Conservation (phyloP, 495 filamentous ascomycete species). For the Lentithecium fluviatile region DNA sequence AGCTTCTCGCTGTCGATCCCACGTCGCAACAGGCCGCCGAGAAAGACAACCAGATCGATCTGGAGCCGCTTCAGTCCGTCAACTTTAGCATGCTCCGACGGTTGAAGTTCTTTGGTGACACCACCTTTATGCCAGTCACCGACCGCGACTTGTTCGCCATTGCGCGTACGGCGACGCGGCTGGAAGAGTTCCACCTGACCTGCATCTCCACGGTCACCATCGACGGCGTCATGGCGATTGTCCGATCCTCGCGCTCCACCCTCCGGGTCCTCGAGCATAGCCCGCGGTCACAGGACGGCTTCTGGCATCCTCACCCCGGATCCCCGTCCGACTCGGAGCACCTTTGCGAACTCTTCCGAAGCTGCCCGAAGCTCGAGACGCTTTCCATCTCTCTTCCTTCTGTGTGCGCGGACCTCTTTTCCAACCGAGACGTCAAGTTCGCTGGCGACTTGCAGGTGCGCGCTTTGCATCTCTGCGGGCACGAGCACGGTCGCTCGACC, state of each 20-base stretch:
- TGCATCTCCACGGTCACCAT: constrained; percentile 52
- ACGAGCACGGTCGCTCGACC: constrained; percentile 36
- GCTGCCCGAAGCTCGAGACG: constrained; percentile 49
- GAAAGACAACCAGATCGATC: constrained; percentile 35
- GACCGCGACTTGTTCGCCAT: constrained; percentile 52
- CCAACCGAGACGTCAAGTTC: constrained; percentile 47
- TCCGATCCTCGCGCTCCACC: constrained; percentile 48
- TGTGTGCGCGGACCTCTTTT: constrained; percentile 51
- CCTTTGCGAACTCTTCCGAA: constrained; percentile 50
- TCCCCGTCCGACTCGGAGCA: constrained; percentile 42
- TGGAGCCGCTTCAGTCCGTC: constrained; percentile 43
- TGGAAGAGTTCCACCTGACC: constrained; percentile 54
- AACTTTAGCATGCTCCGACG: constrained; percentile 50
- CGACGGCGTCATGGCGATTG: constrained; percentile 51
- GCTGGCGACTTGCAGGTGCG: constrained; percentile 52
- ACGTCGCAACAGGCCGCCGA: constrained; percentile 42
- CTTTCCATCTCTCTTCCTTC: constrained; percentile 52
- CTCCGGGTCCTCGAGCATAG: constrained; percentile 55
- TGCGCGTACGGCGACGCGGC: constrained; percentile 50
- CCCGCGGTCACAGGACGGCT: constrained; percentile 51
- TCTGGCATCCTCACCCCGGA: constrained; percentile 49
- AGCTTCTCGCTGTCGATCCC: constrained; percentile 50
- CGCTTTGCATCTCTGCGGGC: constrained; percentile 47
- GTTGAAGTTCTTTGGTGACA: constrained; percentile 55
- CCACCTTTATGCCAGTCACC: constrained; percentile 51